Evolutionary conservation across 768 basidiomycete species (phyloP).

Genomic region (Hericium coralloides): DNA sequence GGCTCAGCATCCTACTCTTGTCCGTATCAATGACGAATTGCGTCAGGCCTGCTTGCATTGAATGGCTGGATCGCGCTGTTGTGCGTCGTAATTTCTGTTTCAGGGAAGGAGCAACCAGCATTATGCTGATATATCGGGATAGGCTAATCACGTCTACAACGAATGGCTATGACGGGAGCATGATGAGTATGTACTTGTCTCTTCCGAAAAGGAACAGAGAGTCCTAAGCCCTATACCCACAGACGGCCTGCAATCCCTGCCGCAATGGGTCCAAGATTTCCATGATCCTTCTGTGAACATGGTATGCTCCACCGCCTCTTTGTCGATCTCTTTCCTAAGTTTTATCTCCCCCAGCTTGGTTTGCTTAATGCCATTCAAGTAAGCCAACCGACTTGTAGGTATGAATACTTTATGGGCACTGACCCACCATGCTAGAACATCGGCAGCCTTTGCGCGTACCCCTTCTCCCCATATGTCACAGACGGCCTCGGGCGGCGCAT

Average conservation of each 20-base stretch:
- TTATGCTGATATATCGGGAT: not conserved
- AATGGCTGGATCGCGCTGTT: conserved; percentile 22
- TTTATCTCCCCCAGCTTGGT: conserved; percentile 19
- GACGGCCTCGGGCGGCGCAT: conserved; percentile 31
- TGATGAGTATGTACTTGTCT: conserved; percentile 26
- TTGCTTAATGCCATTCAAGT: conserved; percentile 29
- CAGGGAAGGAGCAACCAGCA: not conserved
- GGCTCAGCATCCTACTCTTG: not conserved
- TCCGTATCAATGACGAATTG: not conserved
- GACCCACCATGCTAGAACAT: conserved; percentile 23
- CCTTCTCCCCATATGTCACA: conserved; percentile 31
- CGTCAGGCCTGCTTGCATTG: conserved; percentile 15
- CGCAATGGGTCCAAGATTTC: not conserved
- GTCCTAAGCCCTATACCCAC: not conserved
- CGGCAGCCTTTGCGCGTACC: conserved; percentile 29
- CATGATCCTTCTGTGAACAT: not conserved
- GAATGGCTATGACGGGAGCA: conserved; percentile 31
- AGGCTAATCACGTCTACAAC: conserved; percentile 29
- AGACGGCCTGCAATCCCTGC: conserved; percentile 1
- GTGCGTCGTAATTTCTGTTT: conserved; percentile 12
- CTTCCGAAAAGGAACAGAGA: not conserved
- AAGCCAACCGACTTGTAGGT: conserved; percentile 15
- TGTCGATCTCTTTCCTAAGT: not conserved
- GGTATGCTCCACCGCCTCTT: not conserved
- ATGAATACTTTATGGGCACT: no score